Evolutionary conservation across 257 asterid species (phyloP).

Genomic region (Solanum sejunctum): DNA sequence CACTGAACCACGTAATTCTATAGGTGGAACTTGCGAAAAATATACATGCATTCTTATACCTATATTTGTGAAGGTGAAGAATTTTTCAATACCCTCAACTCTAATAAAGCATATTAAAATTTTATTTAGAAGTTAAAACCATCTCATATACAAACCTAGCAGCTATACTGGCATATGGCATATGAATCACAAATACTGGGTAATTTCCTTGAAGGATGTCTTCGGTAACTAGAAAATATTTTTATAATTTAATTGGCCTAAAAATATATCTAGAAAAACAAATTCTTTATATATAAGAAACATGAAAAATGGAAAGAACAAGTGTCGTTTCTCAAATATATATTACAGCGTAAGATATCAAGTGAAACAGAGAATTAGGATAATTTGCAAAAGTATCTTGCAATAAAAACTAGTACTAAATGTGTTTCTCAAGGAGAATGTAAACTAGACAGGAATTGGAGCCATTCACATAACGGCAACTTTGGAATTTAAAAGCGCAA

Average conservation of each 20-base stretch:
- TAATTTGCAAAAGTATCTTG: background rate
- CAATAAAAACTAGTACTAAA: background rate
- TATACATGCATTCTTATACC: background rate
- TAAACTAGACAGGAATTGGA: background rate
- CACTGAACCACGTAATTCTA: no score
- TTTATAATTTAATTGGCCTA: background rate
- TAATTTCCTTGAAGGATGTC: background rate
- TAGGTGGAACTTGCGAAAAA: no score
- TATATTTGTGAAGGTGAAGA: background rate
- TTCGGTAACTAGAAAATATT: background rate
- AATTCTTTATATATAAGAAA: no score
- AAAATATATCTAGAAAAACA: no score
- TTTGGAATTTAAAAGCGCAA: background rate
- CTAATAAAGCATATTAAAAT: background rate
- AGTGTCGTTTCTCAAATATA: background rate
- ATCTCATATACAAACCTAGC: background rate
- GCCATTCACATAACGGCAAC: background rate
- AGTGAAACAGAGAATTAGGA: background rate
- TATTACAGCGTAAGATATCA: background rate
- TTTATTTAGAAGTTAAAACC: background rate
- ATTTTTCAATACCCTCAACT: background rate
- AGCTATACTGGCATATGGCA: background rate
- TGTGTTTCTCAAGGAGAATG: background rate
- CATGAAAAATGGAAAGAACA: background rate
- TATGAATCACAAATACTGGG: background rate